These are phyloP conservation scores for Pseudogymnoascus sp. DNA, from an alignment of 2,329 filamentous ascomycete species.

Conservation along the genomic window DNA sequence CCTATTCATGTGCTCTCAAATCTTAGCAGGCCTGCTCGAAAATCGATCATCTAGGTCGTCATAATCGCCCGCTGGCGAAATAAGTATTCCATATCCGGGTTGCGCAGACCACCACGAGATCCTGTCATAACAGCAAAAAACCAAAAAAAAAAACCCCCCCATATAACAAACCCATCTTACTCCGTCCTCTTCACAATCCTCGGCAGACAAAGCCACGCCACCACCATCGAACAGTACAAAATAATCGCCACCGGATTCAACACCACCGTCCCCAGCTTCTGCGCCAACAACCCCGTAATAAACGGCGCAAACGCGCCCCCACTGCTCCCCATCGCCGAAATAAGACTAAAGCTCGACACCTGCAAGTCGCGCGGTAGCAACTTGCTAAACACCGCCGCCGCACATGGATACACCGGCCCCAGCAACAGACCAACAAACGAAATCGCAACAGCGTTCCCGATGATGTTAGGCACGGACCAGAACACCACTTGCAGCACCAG, in stretches of 20 bases:
- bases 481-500: constrained; percentile 66
- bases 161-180: constrained; percentile 28
- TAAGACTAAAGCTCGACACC: constrained; percentile 58
- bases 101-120: background rate
- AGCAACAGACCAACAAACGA: constrained; percentile 66
- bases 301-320: constrained; percentile 59
- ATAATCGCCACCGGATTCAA: constrained; percentile 54
- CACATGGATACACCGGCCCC: constrained; percentile 73
- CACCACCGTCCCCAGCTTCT: constrained; percentile 40
- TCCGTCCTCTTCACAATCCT: constrained; percentile 51
- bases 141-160: background rate
- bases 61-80: background rate
- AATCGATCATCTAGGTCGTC: background rate
- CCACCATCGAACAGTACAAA: constrained; percentile 57
- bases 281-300: constrained; percentile 41
- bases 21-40: background rate
- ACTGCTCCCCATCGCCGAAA: constrained; percentile 60
- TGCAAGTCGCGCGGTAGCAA: constrained; percentile 52
- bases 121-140: background rate
- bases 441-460: constrained; percentile 60
- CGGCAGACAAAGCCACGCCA: constrained; percentile 57
- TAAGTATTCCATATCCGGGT: background rate
- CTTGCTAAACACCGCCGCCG: constrained; percentile 55
- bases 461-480: constrained; percentile 70
- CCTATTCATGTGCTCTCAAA: background rate